These are phyloP conservation scores for Eimeria praecox DNA, from an alignment of 169 alveolate genomes.

Conservation along the genomic window DNA sequence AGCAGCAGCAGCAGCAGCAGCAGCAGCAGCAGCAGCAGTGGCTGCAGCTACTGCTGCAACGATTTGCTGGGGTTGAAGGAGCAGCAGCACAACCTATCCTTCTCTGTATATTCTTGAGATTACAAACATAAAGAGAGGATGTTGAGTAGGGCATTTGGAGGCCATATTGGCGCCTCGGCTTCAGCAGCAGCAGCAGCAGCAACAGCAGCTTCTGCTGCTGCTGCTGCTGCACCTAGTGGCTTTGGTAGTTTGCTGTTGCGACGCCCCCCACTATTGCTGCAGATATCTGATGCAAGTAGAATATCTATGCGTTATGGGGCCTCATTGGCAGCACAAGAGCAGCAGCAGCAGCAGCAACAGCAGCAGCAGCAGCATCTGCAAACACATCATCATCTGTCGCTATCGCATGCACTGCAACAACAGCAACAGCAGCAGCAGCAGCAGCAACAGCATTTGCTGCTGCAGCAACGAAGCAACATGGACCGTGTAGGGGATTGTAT, in stretches of 20 bases:
- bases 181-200: background rate
- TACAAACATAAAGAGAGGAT: background rate
- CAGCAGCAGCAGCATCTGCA: background rate
- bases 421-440: conserved; percentile 11
- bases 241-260: background rate
- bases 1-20: conserved; percentile 51
- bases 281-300: background rate
- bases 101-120: background rate
- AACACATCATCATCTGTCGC: background rate
- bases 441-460: background rate
- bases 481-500: background rate
- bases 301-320: no score
- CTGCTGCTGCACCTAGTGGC: background rate
- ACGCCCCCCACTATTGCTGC: background rate
- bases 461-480: background rate
- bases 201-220: background rate
- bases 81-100: conserved; percentile 19
- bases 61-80: background rate
- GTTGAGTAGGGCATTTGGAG: background rate
- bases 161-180: background rate
- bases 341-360: background rate
- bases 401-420: no score
- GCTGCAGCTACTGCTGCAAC: no score
- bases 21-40: conserved; percentile 49
- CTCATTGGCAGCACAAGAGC: no score